phyloP scores from a whole-genome alignment of 495 filamentous ascomycete genomes.

The Trichocladium uniseriatum region DNA sequence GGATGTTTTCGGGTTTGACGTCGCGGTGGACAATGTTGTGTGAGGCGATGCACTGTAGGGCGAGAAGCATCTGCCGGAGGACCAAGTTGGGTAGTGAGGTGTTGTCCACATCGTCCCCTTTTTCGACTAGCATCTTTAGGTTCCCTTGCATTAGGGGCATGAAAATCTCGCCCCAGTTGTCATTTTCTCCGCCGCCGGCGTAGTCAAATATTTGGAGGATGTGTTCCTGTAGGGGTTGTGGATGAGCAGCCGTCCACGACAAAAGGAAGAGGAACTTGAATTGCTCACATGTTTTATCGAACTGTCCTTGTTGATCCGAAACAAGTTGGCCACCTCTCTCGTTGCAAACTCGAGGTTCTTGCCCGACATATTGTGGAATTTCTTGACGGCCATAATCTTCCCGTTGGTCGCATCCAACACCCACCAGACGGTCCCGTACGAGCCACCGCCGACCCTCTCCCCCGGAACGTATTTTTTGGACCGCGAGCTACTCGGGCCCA shows the following conservation, averaged over 20 bases:
- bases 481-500: constrained; percentile 17
- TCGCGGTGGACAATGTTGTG: constrained; percentile 68
- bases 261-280: neutral
- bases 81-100: constrained; percentile 11
- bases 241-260: neutral
- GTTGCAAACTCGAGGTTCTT: constrained; percentile 25
- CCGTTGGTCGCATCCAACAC: constrained; percentile 20
- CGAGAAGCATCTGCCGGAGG: constrained; percentile 28
- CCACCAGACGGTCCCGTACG: constrained; percentile 25
- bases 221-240: constrained; percentile 15
- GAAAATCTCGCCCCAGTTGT: constrained; percentile 26
- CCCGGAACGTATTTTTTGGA: constrained; percentile 19
- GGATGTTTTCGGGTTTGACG: constrained; percentile 73
- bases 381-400: constrained; percentile 25
- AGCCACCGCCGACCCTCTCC: constrained; percentile 20
- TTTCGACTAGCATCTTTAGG: constrained; percentile 17
- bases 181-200: constrained; percentile 7
- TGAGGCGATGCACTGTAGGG: constrained; percentile 21
- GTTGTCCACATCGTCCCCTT: neutral
- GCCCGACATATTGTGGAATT: constrained; percentile 25
- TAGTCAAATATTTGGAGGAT: constrained; percentile 23
- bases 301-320: constrained; percentile 18
- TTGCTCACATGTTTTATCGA: constrained; percentile 21
- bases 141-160: constrained; percentile 27
- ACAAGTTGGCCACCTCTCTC: constrained; percentile 21